Percentiles rank a stretch among this genome's conserved stretches.
Evolutionary conservation across 2,329 filamentous ascomycete genomes (phyloP).

Genomic region (Penicillium sp.): DNA sequence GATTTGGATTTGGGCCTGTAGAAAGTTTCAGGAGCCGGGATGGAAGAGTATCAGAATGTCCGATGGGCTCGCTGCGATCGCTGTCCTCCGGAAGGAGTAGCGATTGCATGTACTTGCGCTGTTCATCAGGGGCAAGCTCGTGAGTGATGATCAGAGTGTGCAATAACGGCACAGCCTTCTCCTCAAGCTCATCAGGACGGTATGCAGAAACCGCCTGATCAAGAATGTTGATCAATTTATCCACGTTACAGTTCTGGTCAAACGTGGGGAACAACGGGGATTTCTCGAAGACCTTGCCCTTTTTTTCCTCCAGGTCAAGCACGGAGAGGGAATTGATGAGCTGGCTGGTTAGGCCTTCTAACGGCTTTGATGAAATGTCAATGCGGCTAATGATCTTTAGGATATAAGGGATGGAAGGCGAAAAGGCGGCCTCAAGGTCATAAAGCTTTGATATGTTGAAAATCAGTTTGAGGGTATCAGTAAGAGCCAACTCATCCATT

Average conservation of each 20-base stretch:
- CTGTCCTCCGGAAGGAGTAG: slow-evolving; percentile 72
- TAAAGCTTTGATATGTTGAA: slow-evolving; percentile 84
- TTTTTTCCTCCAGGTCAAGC: slow-evolving; percentile 64
- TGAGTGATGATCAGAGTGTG: slow-evolving; percentile 71
- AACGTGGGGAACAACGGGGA: slow-evolving; percentile 66
- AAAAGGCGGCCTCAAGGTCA: slow-evolving; percentile 62
- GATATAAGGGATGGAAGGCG: slow-evolving; percentile 66
- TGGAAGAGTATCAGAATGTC: slow-evolving; percentile 70
- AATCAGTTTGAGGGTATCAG: slow-evolving; percentile 80
- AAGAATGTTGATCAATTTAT: slow-evolving; percentile 69
- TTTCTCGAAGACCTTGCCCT: slow-evolving; percentile 44
- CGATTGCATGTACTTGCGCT: slow-evolving; percentile 62
- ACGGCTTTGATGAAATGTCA: slow-evolving; percentile 61
- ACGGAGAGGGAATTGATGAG: slow-evolving; percentile 81
- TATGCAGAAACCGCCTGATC: slow-evolving; percentile 65
- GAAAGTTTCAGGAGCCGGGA: slow-evolving; percentile 76
- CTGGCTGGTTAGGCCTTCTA: slow-evolving; percentile 69
- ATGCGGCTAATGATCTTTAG: slow-evolving; percentile 66
- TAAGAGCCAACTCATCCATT: slow-evolving; percentile 74
- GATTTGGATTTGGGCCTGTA: slow-evolving; percentile 69
- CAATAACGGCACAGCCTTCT: slow-evolving; percentile 69
- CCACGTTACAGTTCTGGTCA: slow-evolving; percentile 59
- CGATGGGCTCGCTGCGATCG: slow-evolving; percentile 75
- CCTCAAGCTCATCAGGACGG: slow-evolving; percentile 68
- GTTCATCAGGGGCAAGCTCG: slow-evolving; percentile 63